These are phyloP conservation scores for Plenodomus biglobosus DNA, from an alignment of 2,329 filamentous ascomycete species.

Conservation along the genomic window DNA sequence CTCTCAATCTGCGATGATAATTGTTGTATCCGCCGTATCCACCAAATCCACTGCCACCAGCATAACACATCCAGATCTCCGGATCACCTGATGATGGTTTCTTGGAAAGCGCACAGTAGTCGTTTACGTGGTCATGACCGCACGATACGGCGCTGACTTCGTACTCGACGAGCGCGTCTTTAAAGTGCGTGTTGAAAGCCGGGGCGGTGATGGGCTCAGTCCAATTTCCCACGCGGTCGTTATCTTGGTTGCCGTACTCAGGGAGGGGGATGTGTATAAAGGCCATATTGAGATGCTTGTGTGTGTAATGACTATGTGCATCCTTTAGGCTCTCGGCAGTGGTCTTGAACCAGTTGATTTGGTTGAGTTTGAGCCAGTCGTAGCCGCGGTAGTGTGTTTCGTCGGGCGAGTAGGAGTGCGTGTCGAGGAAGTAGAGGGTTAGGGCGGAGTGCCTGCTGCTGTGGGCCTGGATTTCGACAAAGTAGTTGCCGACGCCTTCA, in stretches of 20 bases:
- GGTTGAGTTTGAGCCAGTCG: constrained; percentile 92
- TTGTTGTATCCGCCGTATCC: constrained; percentile 91
- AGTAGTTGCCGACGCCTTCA: constrained; percentile 93
- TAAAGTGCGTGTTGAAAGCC: constrained; percentile 87
- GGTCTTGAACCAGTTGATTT: constrained; percentile 91
- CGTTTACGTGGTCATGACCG: constrained; percentile 95
- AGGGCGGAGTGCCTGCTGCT: constrained; percentile 85
- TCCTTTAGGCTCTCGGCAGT: constrained; percentile 69
- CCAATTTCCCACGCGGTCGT: constrained; percentile 68
- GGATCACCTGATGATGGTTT: constrained; percentile 50
- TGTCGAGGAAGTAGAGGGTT: constrained; percentile 93
- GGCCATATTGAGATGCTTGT: constrained; percentile 91
- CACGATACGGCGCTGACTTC: constrained; percentile 85
- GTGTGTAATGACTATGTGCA: constrained; percentile 79
- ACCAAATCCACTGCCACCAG: constrained; percentile 86
- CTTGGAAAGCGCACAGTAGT: constrained; percentile 77
- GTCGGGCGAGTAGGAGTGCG: constrained; percentile 88
- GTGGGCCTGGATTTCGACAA: constrained; percentile 82
- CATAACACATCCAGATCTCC: constrained; percentile 96
- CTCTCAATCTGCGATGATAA: constrained; percentile 77
- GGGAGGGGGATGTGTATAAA: constrained; percentile 97
- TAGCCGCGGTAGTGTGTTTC: constrained; percentile 88
- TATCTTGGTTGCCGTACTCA: constrained; percentile 70
- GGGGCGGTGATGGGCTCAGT: constrained; percentile 86
- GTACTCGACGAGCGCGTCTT: constrained; percentile 82